These are phyloP conservation scores for Akanthomyces muscarius DNA, from an alignment of 2,329 filamentous ascomycete species.

Conservation along the genomic window DNA sequence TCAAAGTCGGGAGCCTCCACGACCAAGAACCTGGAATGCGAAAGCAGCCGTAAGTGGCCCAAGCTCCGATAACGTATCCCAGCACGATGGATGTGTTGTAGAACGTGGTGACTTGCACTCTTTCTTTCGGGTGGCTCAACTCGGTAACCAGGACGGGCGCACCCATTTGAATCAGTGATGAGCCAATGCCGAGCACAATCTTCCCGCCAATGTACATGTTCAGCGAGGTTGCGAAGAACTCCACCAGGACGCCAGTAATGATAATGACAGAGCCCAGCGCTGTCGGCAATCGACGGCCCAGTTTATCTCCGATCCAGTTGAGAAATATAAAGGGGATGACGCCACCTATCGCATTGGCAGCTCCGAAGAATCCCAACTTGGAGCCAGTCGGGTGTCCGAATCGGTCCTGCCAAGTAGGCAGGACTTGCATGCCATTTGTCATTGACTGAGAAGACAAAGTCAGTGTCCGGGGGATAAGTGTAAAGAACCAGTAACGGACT, in stretches of 20 bases:
- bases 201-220: conserved; percentile 38
- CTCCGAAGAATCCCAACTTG: conserved; percentile 37
- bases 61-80: conserved; percentile 36
- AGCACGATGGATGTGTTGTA: conserved; percentile 40
- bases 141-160: conserved; percentile 42
- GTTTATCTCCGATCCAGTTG: conserved; percentile 33
- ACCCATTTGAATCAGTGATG: conserved; percentile 37
- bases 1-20: conserved; percentile 49
- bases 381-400: conserved; percentile 37
- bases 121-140: conserved; percentile 38
- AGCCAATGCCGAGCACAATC: conserved; percentile 35
- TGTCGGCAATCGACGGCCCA: conserved; percentile 33
- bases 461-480: not conserved
- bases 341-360: conserved; percentile 38
- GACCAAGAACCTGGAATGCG: conserved; percentile 36
- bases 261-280: conserved; percentile 37
- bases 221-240: conserved; percentile 33
- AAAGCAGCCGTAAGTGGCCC: conserved; percentile 34
- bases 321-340: conserved; percentile 35
- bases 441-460: conserved; percentile 27
- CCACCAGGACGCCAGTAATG: conserved; percentile 33
- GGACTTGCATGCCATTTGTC: conserved; percentile 39
- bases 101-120: conserved; percentile 35
- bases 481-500: conserved; percentile 18
- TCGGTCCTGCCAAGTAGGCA: conserved; percentile 34